Evolutionary conservation across 257 asterid species (phyloP), one percentile per base, ranked within the genome.

Genomic region (Scutellaria baicalensis): DNA sequence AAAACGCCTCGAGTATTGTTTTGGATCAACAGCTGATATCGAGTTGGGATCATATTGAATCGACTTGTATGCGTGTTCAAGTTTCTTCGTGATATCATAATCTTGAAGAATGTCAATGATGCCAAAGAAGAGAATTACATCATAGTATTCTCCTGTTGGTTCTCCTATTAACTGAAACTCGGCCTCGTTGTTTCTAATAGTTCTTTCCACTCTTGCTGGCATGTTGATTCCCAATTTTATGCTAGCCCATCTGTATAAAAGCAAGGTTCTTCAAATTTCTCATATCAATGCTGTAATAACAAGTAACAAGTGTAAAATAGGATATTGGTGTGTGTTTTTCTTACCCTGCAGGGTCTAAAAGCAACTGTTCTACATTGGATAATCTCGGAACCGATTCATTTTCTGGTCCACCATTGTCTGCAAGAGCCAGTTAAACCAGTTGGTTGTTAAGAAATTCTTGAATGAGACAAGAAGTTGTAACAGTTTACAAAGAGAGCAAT

Each of bases 21-120:
- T 91, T 0, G 97, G 99, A 81, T 94, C 99, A 1, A 94, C 99
- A 0, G 99, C 99, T 43, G 99, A 91, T 9, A 94, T 94, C 7
- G 96, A 81, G 87, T 82, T 91, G 12, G 99, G 95, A 49, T 91
- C 99, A 45, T 89, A 94, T 40, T 91, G 96, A 51, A 94, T 84
- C 13, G 99, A 94, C 78, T 94, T 94, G 71, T 91, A 94, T 0
- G 99, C 99, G 36, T 94, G 97, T 68, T 94, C 99, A 0, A 94
- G 92, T 72, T 91, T 91, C 80, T 94, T 94, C 66, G 97, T 89
- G 18, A 91, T 89, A 78, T 94, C 97, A 42, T 94, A 94, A 73
- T 94, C 99, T 77, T 89, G 96, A 62, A 94, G 99, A 36, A 91
- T 94, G 90, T 94, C 97, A 64, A 94, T 94, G 76, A 94, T 82